These are phyloP conservation scores for Dryas octopetala DNA, from an alignment of 306 rosid species.

Conservation along the genomic window DNA sequence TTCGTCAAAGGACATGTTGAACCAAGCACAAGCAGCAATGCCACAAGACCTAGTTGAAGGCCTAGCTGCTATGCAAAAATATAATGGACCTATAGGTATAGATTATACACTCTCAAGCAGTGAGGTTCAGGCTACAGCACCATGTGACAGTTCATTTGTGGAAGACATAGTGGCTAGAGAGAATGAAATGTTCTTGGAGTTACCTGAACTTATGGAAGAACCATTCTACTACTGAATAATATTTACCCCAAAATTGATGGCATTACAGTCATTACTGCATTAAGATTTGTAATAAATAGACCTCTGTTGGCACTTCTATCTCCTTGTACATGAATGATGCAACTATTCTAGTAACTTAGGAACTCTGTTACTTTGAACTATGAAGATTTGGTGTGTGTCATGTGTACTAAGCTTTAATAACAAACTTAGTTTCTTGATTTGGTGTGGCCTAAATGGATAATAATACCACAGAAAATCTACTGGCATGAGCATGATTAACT, in stretches of 20 bases:
- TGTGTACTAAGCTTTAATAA: neutral
- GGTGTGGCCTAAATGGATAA: neutral
- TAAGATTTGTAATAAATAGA: neutral
- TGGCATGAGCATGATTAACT: no score
- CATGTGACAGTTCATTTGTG: conserved; percentile 53
- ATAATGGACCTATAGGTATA: conserved; percentile 2
- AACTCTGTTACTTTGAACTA: no score
- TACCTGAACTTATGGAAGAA: conserved; percentile 77
- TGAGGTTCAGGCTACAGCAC: conserved; percentile 30
- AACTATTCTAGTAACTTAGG: neutral
- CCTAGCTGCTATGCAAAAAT: conserved; percentile 24
- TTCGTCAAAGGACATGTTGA: conserved; percentile 14
- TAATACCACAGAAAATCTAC: no score
- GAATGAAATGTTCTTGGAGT: conserved; percentile 68
- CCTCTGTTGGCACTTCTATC: neutral
- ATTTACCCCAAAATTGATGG: neutral
- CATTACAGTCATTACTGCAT: neutral
- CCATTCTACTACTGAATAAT: conserved; percentile 43
- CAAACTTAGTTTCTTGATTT: neutral
- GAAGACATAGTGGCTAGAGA: conserved; percentile 74
- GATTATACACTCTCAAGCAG: conserved; percentile 16
- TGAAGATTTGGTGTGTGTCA: neutral
- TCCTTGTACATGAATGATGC: neutral
- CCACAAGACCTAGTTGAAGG: conserved; percentile 7
- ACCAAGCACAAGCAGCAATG: conserved; percentile 26